phyloP scores from a whole-genome alignment of 805 yeast species.

The Yamadazyma tumulicola region DNA sequence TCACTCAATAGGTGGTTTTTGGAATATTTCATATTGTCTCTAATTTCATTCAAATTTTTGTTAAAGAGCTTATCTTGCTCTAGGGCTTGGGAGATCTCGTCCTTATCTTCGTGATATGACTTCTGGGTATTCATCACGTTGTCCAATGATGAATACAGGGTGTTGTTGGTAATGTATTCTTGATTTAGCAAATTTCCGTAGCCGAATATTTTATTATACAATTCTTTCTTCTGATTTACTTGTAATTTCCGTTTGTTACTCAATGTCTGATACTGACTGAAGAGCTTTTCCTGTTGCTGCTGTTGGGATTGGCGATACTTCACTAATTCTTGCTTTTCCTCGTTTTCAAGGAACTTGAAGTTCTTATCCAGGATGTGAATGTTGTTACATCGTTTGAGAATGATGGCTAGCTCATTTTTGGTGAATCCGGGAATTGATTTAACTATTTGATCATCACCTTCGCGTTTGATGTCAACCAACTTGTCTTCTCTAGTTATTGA shows the following conservation, averaged over 20 bases:
- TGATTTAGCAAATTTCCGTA: slow-evolving; percentile 34
- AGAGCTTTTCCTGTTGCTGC: slow-evolving; percentile 30
- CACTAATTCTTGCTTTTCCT: slow-evolving; percentile 24
- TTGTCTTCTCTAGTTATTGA: not conserved
- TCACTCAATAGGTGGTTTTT: slow-evolving; percentile 6
- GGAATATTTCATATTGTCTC: slow-evolving; percentile 13
- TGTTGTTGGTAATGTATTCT: slow-evolving; percentile 39
- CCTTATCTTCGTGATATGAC: slow-evolving; percentile 40
- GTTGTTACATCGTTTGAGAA: slow-evolving; percentile 16
- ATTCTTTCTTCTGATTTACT: slow-evolving; percentile 37
- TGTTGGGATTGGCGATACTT: slow-evolving; percentile 29
- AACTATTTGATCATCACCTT: slow-evolving; percentile 14
- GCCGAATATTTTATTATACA: slow-evolving; percentile 37
- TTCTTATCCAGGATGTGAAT: slow-evolving; percentile 1
- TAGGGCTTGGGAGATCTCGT: slow-evolving; percentile 30
- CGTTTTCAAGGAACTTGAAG: slow-evolving; percentile 13
- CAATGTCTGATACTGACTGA: slow-evolving; percentile 30
- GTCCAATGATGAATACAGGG: slow-evolving; percentile 36
- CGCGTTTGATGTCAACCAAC: not conserved
- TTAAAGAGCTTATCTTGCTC: slow-evolving; percentile 32
- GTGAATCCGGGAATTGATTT: slow-evolving; percentile 39
- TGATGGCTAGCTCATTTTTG: slow-evolving; percentile 29
- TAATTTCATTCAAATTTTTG: slow-evolving; percentile 22
- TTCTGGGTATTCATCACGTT: slow-evolving; percentile 34
- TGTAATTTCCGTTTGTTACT: slow-evolving; percentile 37